Percentiles rank a stretch among this genome's conserved stretches.
phyloP scores from a whole-genome alignment of 1,284 basidiomycete genomes.

The Austroboletus rostrupii region DNA sequence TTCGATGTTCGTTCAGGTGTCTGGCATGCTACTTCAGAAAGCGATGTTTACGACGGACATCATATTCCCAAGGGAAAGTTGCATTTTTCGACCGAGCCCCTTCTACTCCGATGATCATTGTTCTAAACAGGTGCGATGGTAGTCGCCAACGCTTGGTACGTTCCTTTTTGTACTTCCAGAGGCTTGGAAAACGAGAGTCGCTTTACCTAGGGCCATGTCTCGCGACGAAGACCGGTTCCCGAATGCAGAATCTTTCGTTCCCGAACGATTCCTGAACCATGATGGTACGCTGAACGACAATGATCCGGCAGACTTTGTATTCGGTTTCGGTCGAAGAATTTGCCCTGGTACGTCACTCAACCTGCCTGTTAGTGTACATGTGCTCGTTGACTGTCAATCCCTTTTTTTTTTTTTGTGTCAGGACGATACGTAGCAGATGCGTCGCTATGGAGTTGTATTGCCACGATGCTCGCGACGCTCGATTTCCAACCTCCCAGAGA shows the following conservation, averaged over 20 bases:
- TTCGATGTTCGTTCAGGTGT: constrained; percentile 6
- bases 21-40: constrained; percentile 11
- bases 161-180: not conserved
- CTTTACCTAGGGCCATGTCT: constrained; percentile 18
- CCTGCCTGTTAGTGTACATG: no score
- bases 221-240: constrained; percentile 16
- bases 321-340: constrained; percentile 22
- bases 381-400: no score
- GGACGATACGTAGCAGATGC: constrained; percentile 11
- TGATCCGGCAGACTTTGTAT: constrained; percentile 13
- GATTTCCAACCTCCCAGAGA: constrained; percentile 5
- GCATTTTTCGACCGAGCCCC: not conserved
- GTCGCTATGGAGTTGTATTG: constrained; percentile 9
- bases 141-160: constrained; percentile 18
- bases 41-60: constrained; percentile 15
- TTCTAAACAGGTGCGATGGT: constrained; percentile 9
- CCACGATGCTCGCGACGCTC: constrained; percentile 12
- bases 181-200: not conserved
- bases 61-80: constrained; percentile 18
- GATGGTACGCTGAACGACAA: constrained; percentile 13
- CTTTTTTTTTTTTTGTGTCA: not conserved
- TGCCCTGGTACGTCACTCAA: constrained; percentile 8
- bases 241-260: constrained; percentile 13
- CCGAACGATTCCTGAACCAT: constrained; percentile 14
- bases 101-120: not conserved